These are phyloP conservation scores for Wickerhamiella australiensis DNA, from an alignment of 805 yeast species.

Conservation along the genomic window DNA sequence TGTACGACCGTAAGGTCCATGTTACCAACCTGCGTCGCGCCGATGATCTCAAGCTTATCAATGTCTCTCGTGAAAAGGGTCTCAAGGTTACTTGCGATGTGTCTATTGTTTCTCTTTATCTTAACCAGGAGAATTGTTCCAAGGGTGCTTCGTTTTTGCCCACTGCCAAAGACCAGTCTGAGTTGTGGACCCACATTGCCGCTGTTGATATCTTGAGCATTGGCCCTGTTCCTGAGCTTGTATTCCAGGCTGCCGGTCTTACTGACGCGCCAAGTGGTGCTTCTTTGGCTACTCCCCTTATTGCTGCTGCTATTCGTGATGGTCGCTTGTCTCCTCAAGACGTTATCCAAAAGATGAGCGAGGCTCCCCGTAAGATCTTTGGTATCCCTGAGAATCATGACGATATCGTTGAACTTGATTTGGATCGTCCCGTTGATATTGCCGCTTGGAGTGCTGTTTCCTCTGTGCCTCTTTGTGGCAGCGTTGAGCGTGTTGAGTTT, in stretches of 20 bases:
- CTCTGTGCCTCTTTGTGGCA: conserved; percentile 57
- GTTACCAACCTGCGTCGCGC: conserved; percentile 72
- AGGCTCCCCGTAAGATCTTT: conserved; percentile 71
- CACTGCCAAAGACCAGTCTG: conserved; percentile 64
- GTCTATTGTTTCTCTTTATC: conserved; percentile 63
- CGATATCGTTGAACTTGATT: conserved; percentile 66
- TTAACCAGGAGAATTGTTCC: conserved; percentile 53
- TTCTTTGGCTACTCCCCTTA: conserved; percentile 67
- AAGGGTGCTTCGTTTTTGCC: conserved; percentile 59
- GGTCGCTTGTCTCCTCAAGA: conserved; percentile 62
- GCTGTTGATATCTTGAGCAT: conserved; percentile 77
- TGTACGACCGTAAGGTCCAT: conserved; percentile 75
- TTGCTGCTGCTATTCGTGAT: conserved; percentile 65
- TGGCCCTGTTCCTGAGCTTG: conserved; percentile 62
- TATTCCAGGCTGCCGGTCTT: conserved; percentile 55
- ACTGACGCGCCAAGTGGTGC: conserved; percentile 51
- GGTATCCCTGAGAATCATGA: conserved; percentile 64
- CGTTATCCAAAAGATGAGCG: conserved; percentile 60
- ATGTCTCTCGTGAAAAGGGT: conserved; percentile 73
- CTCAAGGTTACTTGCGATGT: conserved; percentile 84
- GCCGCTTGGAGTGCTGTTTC: conserved; percentile 39
- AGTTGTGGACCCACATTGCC: conserved; percentile 64
- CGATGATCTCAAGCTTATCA: conserved; percentile 72
- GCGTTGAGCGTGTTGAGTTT: conserved; percentile 77
- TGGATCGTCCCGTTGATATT: conserved; percentile 52